Percentiles rank a stretch among this genome's conserved stretches.
Evolutionary conservation across 305 asterid species (phyloP).

Genomic region (Striga hermonthica): DNA sequence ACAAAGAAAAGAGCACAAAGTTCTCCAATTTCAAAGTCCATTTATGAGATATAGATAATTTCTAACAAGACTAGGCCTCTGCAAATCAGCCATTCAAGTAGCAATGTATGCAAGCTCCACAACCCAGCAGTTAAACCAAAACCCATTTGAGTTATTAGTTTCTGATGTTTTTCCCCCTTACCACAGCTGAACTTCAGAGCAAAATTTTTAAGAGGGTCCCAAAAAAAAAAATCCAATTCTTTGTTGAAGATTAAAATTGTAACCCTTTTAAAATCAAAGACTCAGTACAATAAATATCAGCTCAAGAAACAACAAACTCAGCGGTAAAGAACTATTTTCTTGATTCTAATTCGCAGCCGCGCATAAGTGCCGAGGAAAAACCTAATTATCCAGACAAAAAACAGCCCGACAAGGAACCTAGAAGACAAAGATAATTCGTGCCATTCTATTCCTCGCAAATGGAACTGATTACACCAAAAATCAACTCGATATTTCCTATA

Average conservation of each 20-base stretch:
- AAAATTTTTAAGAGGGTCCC: slow-evolving; percentile 29
- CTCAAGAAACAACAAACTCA: slow-evolving; percentile 30
- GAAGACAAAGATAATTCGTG: slow-evolving; percentile 14
- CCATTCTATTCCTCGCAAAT: slow-evolving; percentile 19
- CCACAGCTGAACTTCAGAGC: slow-evolving; percentile 29
- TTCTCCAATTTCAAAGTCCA: too few species aligned
- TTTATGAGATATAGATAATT: too few species aligned
- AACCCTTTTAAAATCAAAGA: slow-evolving; percentile 24
- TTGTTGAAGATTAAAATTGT: slow-evolving; percentile 24
- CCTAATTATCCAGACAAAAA: not conserved
- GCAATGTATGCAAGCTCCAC: slow-evolving; percentile 44
- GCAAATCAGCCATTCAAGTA: slow-evolving; percentile 88
- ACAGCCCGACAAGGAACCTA: too few species aligned
- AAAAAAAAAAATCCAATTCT: slow-evolving; percentile 30
- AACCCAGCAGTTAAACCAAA: slow-evolving; percentile 47
- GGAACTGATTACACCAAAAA: slow-evolving; percentile 10
- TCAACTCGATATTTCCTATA: not conserved
- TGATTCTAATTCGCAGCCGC: slow-evolving; percentile 33
- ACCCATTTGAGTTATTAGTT: slow-evolving; percentile 64
- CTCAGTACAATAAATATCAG: slow-evolving; percentile 20
- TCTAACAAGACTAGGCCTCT: slow-evolving; percentile 62
- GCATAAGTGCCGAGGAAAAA: slow-evolving; percentile 16
- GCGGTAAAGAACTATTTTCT: slow-evolving; percentile 25
- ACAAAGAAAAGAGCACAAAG: too few species aligned
- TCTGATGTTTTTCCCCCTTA: slow-evolving; percentile 34